A percentile compares a stretch with the other conserved stretches of the same genome.
Evolutionary conservation across 1,139 yeast species (phyloP).

Genomic region (Geotrichum reessii): DNA sequence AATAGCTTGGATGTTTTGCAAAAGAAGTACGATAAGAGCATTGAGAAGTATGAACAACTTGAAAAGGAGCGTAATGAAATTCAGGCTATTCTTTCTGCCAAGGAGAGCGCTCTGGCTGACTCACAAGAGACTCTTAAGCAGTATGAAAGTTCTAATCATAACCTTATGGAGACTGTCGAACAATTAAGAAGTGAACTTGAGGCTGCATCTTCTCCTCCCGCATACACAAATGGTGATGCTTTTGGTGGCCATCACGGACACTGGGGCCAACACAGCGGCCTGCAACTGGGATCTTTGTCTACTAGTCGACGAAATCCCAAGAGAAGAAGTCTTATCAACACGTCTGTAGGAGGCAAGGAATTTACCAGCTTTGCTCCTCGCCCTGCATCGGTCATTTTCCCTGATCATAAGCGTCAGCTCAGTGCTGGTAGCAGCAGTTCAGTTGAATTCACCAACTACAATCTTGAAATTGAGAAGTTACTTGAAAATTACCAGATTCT

Average conservation of each 20-base stretch:
- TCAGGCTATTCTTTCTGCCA: conserved; percentile 50
- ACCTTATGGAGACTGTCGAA: conserved; percentile 58
- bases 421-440: conserved; percentile 27
- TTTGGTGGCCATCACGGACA: conserved; percentile 1
- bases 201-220: conserved; percentile 29
- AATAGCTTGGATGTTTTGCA: conserved; percentile 47
- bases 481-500: conserved; percentile 74
- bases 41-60: conserved; percentile 56
- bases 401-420: conserved; percentile 26
- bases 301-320: conserved; percentile 30
- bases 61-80: conserved; percentile 60
- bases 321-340: conserved; percentile 30
- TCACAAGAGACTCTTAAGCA: conserved; percentile 31
- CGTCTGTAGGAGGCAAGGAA: conserved; percentile 22
- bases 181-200: conserved; percentile 64
- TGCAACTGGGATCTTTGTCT: conserved; percentile 16
- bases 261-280: conserved; percentile 7
- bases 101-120: conserved; percentile 51
- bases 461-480: conserved; percentile 38
- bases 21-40: conserved; percentile 57
- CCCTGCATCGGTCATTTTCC: conserved; percentile 32
- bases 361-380: conserved; percentile 32
- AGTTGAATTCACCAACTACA: conserved; percentile 29
- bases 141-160: conserved; percentile 30
- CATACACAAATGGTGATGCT: conserved; percentile 6